Conservation (phyloP, 345 rosid species). For the Brassica incana region DNA sequence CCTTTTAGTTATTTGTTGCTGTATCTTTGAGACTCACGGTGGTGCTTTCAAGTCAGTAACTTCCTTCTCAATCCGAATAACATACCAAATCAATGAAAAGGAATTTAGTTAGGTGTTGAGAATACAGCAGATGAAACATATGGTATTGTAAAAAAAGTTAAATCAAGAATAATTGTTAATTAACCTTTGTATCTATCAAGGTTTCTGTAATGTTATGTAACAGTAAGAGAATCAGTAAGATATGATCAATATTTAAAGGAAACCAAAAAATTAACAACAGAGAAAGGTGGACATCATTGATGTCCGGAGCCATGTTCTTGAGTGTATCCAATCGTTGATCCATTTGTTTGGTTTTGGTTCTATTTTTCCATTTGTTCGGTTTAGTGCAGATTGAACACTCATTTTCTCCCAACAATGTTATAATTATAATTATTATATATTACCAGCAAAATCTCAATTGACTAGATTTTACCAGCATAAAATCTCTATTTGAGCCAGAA, state of each 20-base stretch:
- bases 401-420: background rate
- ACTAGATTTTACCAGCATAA: background rate
- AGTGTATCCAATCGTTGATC: slow-evolving; percentile 70
- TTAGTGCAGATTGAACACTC: background rate
- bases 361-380: too few relatives aligned
- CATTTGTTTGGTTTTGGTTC: background rate
- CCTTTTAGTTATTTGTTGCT: background rate
- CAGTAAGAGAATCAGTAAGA: slow-evolving; percentile 7
- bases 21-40: slow-evolving; percentile 81
- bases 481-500: background rate
- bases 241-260: background rate
- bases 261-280: background rate
- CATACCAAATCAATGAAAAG: background rate
- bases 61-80: slow-evolving; percentile 72
- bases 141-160: background rate
- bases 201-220: slow-evolving; percentile 47
- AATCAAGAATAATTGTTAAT: background rate
- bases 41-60: slow-evolving; percentile 69
- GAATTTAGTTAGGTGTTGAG: background rate
- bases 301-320: slow-evolving; percentile 88
- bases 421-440: background rate
- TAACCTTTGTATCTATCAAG: slow-evolving; percentile 80
- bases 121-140: background rate
- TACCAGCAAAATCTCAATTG: background rate
- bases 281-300: slow-evolving; percentile 67